Evolutionary conservation across 176 grass and related monocot species (phyloP), one percentile per base, ranked within the genome.

Genomic region (Musa beccarii): DNA sequence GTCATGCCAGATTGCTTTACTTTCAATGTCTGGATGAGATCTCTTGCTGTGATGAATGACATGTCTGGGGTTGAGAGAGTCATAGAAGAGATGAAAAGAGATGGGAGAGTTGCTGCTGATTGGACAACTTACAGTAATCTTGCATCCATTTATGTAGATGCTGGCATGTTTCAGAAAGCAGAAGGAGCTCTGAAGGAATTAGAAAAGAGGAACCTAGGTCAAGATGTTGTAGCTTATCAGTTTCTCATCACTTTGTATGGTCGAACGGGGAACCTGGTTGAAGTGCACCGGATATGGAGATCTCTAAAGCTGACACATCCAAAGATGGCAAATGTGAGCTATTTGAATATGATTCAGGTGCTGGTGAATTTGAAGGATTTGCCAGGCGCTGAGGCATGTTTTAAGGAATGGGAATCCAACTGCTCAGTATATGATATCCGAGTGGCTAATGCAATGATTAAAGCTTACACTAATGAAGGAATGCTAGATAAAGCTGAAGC

Each of bases 41-140:
- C 90, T 17, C 84, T 98, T 78, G 86, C 90, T 69, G 83, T 80
- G 63, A 68, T 82, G 65, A 56, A 83, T 20, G 86, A 98, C 75
- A 88, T 98, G 72, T 59, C 76, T 73, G 86, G 90, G 49, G 95
- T 98, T 5, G 95, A 98, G 78, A 91, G 90, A 70, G 84, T 93
- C 61, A 82, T 98, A 62, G 86, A 98, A 87, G 95, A 98, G 76
- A 98, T 98, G 95, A 90, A 86, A 79, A 80, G 90, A 70, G 90
- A 93, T 84, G 95, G 90, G 8, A 88, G 95, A 74, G 84, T 98
- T 81, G 21, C 78, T 75, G 89, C 95, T 82, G 95, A 98, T 70
- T 98, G 95, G 95, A 98, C 95, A 53, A 98, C 95, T 43, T 98
- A 93, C 57, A 93, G 95, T 81, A 98, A 98, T 66, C 76, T 98